Base-by-base conservation (phyloP, 352 stramenopile genomes). In the Blastocystis sp. region DNA sequence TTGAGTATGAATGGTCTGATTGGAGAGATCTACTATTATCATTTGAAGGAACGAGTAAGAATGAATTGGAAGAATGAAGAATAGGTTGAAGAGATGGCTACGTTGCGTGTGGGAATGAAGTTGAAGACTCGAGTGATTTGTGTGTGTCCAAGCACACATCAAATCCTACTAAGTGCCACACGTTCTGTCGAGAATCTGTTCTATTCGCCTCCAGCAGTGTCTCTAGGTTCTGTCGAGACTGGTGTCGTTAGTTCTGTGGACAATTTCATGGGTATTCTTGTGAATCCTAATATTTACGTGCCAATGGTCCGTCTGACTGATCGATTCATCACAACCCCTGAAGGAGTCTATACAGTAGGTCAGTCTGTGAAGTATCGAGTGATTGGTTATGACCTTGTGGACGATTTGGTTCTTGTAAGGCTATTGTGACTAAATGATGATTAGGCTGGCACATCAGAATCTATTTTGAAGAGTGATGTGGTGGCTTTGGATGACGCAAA, bases 361-460 rank as follows among this genome's bases (percentile, higher is more conserved):
- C 66, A 75, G 59, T 58, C 71, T n/a, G 35, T 83, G 21, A 27
- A 29, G 49, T 83, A 83, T 63, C 71, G 71, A 6, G 27, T 83
- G 1, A 63, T 83, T 24, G 71, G 51, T 37, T 59, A 83, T 46
- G 71, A 83, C 49, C 46, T 83, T 5, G 65, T 83, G 21, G 71
- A 83, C 27, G 51, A 83, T 29, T 1, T 83, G 46, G 71, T 66
- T 1, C 24, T 78, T 9, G 61, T 86, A 86, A 16, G 16, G 3
- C 1, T 39, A 27, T 42, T 49, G 32, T 21, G n/a, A 21, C 27
- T 32, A 6, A 24, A 16, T 75, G 27, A 86, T 43, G 16, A 1
- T 2, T 86, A 86, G 77, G 77, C 56, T 19, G 77, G 35, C 19
- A 87, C 59, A 19, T 49, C 59, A 12, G 29, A 29, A 1, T 78